Conservation (phyloP, 441 rosid genomes). For the Adansonia grandidieri region DNA sequence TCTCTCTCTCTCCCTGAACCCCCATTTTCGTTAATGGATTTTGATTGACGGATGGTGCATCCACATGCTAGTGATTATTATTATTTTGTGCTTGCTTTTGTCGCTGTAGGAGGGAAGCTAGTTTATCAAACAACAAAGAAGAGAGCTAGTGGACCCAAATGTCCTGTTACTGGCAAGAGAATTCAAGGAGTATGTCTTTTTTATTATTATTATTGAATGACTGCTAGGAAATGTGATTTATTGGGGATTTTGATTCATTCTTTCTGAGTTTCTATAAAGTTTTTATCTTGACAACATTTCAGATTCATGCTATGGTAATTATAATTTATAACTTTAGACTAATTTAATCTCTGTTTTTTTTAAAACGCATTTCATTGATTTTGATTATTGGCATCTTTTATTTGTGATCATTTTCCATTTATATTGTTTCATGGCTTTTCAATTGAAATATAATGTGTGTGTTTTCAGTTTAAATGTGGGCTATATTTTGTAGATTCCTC, state of each 20-base stretch:
- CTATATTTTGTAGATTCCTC: constrained; percentile 23
- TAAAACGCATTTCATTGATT: not conserved
- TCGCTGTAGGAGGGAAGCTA: constrained; percentile 28
- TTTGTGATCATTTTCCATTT: not conserved
- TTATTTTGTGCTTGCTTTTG: not conserved
- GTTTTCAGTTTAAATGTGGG: not conserved
- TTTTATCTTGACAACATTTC: not conserved
- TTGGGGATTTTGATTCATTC: constrained; percentile 9
- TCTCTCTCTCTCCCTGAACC: not conserved
- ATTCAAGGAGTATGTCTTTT: constrained; percentile 27
- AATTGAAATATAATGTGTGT: not conserved
- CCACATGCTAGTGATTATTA: not conserved
- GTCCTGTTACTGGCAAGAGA: constrained; percentile 30
- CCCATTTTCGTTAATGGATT: constrained; percentile 26
- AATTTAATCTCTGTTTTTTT: not conserved
- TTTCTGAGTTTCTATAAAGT: not conserved
- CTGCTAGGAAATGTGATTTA: not conserved
- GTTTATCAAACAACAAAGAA: constrained; percentile 31
- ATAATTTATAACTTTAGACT: not conserved
- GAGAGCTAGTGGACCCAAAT: constrained; percentile 34
- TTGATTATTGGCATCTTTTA: not conserved
- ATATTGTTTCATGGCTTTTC: not conserved
- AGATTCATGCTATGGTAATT: not conserved
- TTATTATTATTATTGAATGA: not conserved
- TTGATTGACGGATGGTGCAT: constrained; percentile 8